Evolutionary conservation across 345 rosid genomes (phyloP), one percentile per base, ranked within the genome.

Genomic region (Pistacia atlantica): DNA sequence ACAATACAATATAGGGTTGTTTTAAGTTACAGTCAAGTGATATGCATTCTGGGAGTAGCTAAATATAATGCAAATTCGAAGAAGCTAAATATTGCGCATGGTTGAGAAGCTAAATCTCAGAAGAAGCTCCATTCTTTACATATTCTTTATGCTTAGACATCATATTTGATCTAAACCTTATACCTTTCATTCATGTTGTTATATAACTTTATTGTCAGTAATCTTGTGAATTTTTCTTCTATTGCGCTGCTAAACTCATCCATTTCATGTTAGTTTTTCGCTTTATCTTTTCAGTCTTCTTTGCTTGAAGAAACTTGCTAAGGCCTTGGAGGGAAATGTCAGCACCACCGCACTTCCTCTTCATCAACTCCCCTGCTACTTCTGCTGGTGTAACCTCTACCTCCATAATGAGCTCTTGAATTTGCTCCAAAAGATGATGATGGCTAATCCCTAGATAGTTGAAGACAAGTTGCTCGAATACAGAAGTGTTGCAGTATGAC

Each of bases 341-440:
- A 56, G 18, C 42, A 52, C 65, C 54, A 12, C 42, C 42, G 42
- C 42, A 4, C 42, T 48, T 65, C 49, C 22, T 28, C 79, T 58
- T 80, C 83, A 75, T 69, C 25, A 80, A 57, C 58, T 70, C 72
- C 17, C 64, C 76, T 0, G 67, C 78, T 18, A 80, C 73, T 67
- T 59, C 73, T 20, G 77, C 77, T 6, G 75, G 65, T 5, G 73
- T 71, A 12, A 60, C 79, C 25, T 48, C 11, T 4, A 52, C 54
- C 9, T 45, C 55, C 18, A 2, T 25, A 1, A 75, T 13, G 35
- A 65, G 22, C 56, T 25, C 11, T 55, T 80, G 76, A 18, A 80
- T 56, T 59, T 75, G 52, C 14, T 13, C 33, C 35, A 75, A 70
- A 33, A 65, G 65, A 35, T 54, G 8, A 22, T 75, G 11, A 35